Conservation (phyloP, 805 yeast genomes). For the Kluyveromyces siamensis region DNA sequence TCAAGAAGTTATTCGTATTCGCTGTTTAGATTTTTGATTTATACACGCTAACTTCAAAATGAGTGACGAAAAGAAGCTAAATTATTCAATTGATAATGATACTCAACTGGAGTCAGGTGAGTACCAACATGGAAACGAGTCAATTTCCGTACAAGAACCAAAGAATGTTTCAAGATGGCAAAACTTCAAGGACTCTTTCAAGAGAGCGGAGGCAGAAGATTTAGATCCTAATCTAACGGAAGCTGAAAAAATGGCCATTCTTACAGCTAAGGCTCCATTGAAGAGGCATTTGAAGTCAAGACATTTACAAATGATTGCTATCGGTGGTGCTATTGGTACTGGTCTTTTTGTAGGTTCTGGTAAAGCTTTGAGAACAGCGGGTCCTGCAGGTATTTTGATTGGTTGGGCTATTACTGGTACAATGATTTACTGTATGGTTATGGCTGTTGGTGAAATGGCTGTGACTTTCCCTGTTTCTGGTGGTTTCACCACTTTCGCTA, state of each 20-base stretch:
- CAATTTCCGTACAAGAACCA: neutral
- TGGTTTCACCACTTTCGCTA: conserved; percentile 52
- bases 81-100: conserved; percentile 1
- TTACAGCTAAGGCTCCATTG: conserved; percentile 46
- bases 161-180: conserved; percentile 30
- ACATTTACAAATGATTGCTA: conserved; percentile 56
- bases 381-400: conserved; percentile 54
- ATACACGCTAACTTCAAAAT: neutral
- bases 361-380: conserved; percentile 49
- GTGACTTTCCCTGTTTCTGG: conserved; percentile 57
- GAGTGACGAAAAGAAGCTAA: conserved; percentile 2
- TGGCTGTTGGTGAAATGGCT: conserved; percentile 53
- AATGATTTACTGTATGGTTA: conserved; percentile 50
- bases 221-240: conserved; percentile 33
- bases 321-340: conserved; percentile 68
- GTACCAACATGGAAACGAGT: neutral
- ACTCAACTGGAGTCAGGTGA: conserved; percentile 2
- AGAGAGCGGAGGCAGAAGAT: conserved; percentile 29
- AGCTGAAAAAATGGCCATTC: conserved; percentile 38
- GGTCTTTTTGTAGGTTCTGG: conserved; percentile 73
- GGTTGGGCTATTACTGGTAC: conserved; percentile 48
- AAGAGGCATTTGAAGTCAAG: conserved; percentile 44
- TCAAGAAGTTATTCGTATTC: too few species aligned
- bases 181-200: conserved; percentile 42
- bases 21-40: neutral